Base-by-base conservation (phyloP, 1,284 basidiomycete species). In the Mycena sp. region DNA sequence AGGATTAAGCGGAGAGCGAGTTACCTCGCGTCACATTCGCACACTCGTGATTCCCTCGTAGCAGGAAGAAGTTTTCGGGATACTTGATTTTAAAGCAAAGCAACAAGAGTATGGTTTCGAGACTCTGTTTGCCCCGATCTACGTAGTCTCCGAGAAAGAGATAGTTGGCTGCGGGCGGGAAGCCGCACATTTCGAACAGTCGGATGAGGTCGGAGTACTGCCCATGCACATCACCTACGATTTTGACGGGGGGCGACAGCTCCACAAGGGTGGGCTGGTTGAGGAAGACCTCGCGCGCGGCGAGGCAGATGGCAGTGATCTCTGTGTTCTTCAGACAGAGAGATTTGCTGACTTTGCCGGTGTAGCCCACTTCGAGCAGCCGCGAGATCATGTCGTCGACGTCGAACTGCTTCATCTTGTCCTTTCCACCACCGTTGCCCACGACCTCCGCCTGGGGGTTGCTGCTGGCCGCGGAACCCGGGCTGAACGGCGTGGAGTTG, bases 11-110 rank as follows among this genome's bases (percentile, higher is more conserved):
- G 26, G 26, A 50, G 46, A 23, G 51, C 9, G 17, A 72, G 78
- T 32, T 70, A 96, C 95, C 95, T 88, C 98, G 86, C 53, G 97
- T 99, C 61, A 99, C 96, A 75, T 98, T 99, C 46, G 98, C 98
- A 75, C 98, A 99, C 81, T 99, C 98, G 80, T 99, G 98, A 78
- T 99, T 99, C 49, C 98, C 98, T 71, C 98, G 88, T 49, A 99
- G 82, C 30, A 99, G 83, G 84, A 99, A 99, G 82, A 99, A 99
- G 83, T 99, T 99, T 82, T 99, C 98, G 3, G 98, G 98, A 79
- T 97, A 99, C 81, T 99, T 99, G 83, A 98, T 94, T 85, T 99
- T 99, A 88, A 99, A 99, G 79, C 96, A 99, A 37, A 99, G 84
- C 35, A 99, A 84, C 49, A 99, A 87, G 29, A 99, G 87, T 72